A percentile compares a stretch with the other conserved stretches of the same genome.
These are phyloP conservation scores for Penicillium bialowiezense DNA, from an alignment of 495 filamentous ascomycete species.

Conservation along the genomic window DNA sequence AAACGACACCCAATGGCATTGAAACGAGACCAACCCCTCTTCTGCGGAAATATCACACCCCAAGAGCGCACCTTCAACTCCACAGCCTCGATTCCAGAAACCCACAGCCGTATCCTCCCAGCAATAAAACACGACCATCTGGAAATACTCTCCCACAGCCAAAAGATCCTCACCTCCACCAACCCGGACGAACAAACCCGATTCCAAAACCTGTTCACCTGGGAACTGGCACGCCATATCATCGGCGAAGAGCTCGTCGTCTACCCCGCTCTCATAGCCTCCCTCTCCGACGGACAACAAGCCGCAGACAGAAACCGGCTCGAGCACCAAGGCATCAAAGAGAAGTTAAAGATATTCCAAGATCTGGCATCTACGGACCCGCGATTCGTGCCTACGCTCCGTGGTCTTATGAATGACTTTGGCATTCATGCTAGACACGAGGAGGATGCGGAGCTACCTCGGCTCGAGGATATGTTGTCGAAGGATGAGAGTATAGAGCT, in stretches of 20 bases:
- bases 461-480: constrained; percentile 46
- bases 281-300: constrained; percentile 46
- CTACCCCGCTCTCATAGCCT: constrained; percentile 62
- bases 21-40: not conserved
- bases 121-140: constrained; percentile 62
- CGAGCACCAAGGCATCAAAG: constrained; percentile 60
- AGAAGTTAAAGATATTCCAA: constrained; percentile 57
- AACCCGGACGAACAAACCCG: constrained; percentile 45
- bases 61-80: constrained; percentile 6
- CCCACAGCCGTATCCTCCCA: constrained; percentile 38
- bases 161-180: constrained; percentile 50
- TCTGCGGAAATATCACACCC: constrained; percentile 6
- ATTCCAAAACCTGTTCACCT: constrained; percentile 67
- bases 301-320: constrained; percentile 53
- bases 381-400: constrained; percentile 48
- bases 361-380: constrained; percentile 40
- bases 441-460: constrained; percentile 52
- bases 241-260: constrained; percentile 68
- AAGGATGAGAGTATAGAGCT: constrained; percentile 38
- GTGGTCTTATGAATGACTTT: constrained; percentile 48
- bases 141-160: constrained; percentile 57
- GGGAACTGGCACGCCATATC: constrained; percentile 66
- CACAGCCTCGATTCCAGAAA: constrained; percentile 2
- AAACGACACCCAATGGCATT: constrained; percentile 4
- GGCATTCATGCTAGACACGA: constrained; percentile 55